phyloP scores from a whole-genome alignment of 306 rosid species.

The Medicago arabica region DNA sequence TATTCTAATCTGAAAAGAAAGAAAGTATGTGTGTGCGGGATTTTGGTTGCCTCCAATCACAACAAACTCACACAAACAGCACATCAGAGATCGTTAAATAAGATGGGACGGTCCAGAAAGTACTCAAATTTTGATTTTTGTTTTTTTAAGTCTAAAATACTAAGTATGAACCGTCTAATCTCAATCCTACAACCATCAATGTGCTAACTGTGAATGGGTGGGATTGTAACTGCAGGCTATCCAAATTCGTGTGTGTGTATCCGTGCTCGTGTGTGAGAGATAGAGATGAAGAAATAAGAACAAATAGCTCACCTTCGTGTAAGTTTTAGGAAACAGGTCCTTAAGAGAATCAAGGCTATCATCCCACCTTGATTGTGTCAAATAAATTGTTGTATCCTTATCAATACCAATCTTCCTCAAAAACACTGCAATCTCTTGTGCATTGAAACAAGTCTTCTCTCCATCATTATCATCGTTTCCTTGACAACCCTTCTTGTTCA shows the following conservation, averaged over 20 bases:
- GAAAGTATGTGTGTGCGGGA: background rate
- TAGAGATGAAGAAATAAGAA: constrained; percentile 1
- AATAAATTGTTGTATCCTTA: constrained; percentile 89
- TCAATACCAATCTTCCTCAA: constrained; percentile 78
- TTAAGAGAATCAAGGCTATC: constrained; percentile 83
- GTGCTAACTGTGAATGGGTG: background rate
- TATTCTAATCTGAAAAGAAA: background rate
- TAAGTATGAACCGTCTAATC: background rate
- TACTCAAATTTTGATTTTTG: background rate
- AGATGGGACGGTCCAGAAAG: background rate
- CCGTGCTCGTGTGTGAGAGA: background rate
- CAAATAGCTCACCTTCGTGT: constrained; percentile 71
- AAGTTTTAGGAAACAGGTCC: constrained; percentile 90
- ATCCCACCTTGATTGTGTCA: constrained; percentile 94
- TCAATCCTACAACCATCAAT: background rate
- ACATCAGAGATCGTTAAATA: background rate
- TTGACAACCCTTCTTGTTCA: constrained; percentile 82
- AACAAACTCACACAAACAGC: background rate
- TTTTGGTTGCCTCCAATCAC: background rate
- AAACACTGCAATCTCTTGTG: constrained; percentile 79
- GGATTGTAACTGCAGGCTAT: background rate
- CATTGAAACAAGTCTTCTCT: constrained; percentile 76
- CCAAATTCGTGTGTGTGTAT: background rate
- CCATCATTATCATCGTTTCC: constrained; percentile 67
- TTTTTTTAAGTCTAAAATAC: background rate